Evolutionary conservation across 2,329 filamentous ascomycete species (phyloP).

Genomic region (Colletotrichum sp.): DNA sequence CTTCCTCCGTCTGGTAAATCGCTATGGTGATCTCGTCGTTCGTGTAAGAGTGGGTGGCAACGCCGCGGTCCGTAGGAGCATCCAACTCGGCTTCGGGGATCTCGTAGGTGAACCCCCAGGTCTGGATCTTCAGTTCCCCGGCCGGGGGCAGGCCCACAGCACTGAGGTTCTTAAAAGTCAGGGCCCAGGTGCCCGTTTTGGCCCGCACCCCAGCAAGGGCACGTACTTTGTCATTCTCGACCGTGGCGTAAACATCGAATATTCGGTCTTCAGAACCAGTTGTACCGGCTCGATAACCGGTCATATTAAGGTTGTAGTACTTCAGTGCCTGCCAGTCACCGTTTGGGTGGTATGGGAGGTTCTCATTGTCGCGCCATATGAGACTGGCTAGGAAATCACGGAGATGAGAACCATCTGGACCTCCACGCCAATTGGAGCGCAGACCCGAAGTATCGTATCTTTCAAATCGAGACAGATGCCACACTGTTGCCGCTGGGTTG

Average conservation of each 20-base stretch:
- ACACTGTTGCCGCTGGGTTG: not conserved
- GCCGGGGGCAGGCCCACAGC: not conserved
- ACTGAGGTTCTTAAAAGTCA: not conserved
- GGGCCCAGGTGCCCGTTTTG: not conserved
- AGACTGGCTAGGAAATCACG: constrained; percentile 1
- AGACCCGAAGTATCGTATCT: not conserved
- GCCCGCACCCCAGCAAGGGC: not conserved
- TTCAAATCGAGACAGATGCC: not conserved
- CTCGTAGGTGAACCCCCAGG: not conserved
- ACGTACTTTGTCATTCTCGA: not conserved
- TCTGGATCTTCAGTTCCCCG: not conserved
- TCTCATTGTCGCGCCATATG: not conserved
- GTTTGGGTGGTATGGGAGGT: not conserved
- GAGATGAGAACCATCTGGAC: not conserved
- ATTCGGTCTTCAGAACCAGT: not conserved
- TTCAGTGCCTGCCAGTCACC: constrained; percentile 3
- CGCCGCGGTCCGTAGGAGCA: not conserved
- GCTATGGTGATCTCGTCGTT: not conserved
- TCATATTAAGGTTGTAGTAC: constrained; percentile 5
- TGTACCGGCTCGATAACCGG: not conserved
- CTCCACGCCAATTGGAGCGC: constrained; percentile 1
- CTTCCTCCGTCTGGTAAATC: not conserved
- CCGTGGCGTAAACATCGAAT: not conserved
- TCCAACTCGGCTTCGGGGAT: not conserved
- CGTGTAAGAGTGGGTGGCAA: not conserved